Evolutionary conservation across 805 yeast genomes (phyloP).

Genomic region (Yamadazyma sp.): DNA sequence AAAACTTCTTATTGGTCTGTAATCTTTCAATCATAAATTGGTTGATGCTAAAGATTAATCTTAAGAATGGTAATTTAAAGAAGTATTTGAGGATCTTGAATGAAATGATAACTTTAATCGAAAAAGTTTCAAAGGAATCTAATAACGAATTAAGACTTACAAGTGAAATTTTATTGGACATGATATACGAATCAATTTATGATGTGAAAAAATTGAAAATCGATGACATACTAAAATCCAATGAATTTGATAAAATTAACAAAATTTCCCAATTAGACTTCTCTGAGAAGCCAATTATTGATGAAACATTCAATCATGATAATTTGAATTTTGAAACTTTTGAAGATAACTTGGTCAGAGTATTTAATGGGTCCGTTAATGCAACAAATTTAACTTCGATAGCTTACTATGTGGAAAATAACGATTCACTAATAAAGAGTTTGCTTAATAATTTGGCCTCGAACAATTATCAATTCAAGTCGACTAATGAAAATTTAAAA

Average conservation of each 20-base stretch:
- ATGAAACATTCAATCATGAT: conserved; percentile 1
- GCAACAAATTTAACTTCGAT: conserved; percentile 7
- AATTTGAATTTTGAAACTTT: conserved; percentile 9
- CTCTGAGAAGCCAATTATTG: too few species aligned
- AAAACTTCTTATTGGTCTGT: conserved; percentile 66
- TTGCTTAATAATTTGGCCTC: conserved; percentile 7
- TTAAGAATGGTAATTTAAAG: conserved; percentile 13
- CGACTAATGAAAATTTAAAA: conserved; percentile 24
- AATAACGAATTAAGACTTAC: conserved; percentile 19
- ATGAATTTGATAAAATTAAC: background rate
- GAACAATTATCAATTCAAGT: conserved; percentile 8
- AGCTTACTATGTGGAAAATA: conserved; percentile 4
- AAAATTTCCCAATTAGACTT: too few species aligned
- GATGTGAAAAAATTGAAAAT: background rate
- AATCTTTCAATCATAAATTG: conserved; percentile 37
- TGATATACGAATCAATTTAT: conserved; percentile 14
- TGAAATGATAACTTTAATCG: conserved; percentile 24
- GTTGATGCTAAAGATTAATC: conserved; percentile 18
- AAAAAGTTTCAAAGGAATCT: conserved; percentile 15
- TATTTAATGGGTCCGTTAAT: conserved; percentile 8
- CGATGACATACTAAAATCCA: background rate
- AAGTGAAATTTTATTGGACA: conserved; percentile 20
- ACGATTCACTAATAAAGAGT: conserved; percentile 1
- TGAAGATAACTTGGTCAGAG: conserved; percentile 10
- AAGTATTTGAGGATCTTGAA: conserved; percentile 19